Evolutionary conservation across 306 rosid species (phyloP), one percentile per base, ranked within the genome.

Genomic region (Cotoneaster glaucophyllus): DNA sequence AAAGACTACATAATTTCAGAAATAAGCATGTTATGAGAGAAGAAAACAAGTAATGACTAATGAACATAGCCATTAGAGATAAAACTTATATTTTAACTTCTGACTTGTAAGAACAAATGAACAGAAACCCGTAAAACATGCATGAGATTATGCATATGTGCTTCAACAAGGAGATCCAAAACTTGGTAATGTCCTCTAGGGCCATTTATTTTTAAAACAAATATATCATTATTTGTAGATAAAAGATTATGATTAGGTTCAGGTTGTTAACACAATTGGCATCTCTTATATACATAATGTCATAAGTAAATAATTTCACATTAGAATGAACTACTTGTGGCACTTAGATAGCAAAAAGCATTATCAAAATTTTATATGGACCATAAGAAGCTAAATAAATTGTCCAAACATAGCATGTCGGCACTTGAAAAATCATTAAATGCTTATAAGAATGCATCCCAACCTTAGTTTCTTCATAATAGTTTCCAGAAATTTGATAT

Each of bases 381-480:
- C 48, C 6, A 58, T 25, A 58, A 28, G 52, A 58, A 44, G 64
- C 43, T 39, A 67, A 52, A 52, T 1, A 58, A 39, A 53, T 34
- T 22, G 43, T 62, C 29, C 24, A 48, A 15, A 45, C 63, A 77
- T 2, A 77, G 41, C 13, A 56, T 39, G 5, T 67, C 19, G 25
- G 26, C 54, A 78, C 11, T 13, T 11, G 56, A 52, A 62, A 43
- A 37, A 39, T 57, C 39, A 29, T 50, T 14, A 68, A 43, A 61
- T 18, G n/a, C 64, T 52, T 28, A 25, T 14, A 8, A 66, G 67
- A 69, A 78, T 63, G 66, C 63, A 71, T 15, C 21, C 77, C 66
- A 78, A 94, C 96, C 98, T 91, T 80, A 64, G 65, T 70, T 65
- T 82, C 77, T 69, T 76, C 79, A 59, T 75, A 79, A 79, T 79